Base-by-base conservation (phyloP, 768 basidiomycete genomes). In the Tricholoma hemisulphureum region DNA sequence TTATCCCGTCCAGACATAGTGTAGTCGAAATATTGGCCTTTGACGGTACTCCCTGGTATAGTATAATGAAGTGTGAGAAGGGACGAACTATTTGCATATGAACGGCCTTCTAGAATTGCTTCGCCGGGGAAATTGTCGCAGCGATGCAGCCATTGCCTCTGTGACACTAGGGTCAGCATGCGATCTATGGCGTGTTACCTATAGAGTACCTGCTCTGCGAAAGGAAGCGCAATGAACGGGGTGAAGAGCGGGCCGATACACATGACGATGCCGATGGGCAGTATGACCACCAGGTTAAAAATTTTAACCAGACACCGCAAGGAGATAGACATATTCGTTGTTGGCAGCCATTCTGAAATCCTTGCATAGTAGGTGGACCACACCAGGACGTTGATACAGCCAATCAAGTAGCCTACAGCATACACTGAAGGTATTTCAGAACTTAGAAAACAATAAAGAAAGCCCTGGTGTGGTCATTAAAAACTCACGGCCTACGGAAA, bases 211-310 rank as follows among this genome's bases (percentile, higher is more conserved):
- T 57, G 31, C 20, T 63, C 59, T 10, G 62, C 49, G 8, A 63
- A 37, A 9, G 62, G 54, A 13, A 63, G 58, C 18, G 60, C 62
- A 34, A 57, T 57, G 37, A 61, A 58, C 8, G 62, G 60, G 2
- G 60, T 32, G 35, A 61, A 63, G 14, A 63, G 34, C 11, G 60
- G 60, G 23, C 60, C 60, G 23, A 53, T 16, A 35, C 62, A 63
- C 48, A 58, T 56, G 24, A 61, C 18, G 21, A 58, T 43, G 9
- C 54, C 62, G n/a, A 63, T 16, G 2, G 62, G 60, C 29, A 60
- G 23, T 13, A 61, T 18, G 16, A 57, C 10, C 9, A 26, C 8
- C 11, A 54, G 16, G 24, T 54, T 54, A n/a, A 26, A 2, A 6
- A 54, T 43, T 46, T 46, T 46, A 6, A 46, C 24, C 4, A 46